Percentiles rank a stretch among this genome's conserved stretches.
These are phyloP conservation scores for Stromatinia cepivora DNA, from an alignment of 2,329 filamentous ascomycete species.

Conservation along the genomic window DNA sequence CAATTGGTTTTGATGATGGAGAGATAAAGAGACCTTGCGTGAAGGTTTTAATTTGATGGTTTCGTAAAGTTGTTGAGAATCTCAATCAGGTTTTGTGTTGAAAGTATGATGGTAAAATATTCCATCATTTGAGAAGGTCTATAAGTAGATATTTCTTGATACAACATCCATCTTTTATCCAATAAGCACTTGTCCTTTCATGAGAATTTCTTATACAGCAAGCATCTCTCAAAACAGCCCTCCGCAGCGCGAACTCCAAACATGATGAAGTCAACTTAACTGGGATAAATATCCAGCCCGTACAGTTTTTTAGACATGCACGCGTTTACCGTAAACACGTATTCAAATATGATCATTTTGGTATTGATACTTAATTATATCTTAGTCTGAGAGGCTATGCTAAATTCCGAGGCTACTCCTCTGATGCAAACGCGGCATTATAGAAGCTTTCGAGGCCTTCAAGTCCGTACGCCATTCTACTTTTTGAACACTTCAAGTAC, in stretches of 20 bases:
- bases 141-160: background rate
- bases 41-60: background rate
- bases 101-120: too few species aligned
- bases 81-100: background rate
- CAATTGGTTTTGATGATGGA: background rate
- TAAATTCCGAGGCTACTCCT: rapidly evolving
- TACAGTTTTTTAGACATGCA: background rate
- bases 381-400: background rate
- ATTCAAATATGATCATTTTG: background rate
- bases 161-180: rapidly evolving
- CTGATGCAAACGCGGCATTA: background rate
- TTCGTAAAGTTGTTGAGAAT: background rate
- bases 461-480: background rate
- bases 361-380: background rate
- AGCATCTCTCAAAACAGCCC: background rate
- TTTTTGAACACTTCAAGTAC: too few species aligned
- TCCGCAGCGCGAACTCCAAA: too few species aligned
- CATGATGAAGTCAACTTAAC: background rate
- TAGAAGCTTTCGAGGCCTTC: background rate
- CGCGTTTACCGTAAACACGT: background rate
- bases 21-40: background rate
- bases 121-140: background rate
- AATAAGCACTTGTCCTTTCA: background rate
- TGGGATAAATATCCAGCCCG: background rate
- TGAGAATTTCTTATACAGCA: background rate